Evolutionary conservation across 2,329 filamentous ascomycete species (phyloP), one percentile per base, ranked within the genome.

Genomic region (Fusarium oxysporum): DNA sequence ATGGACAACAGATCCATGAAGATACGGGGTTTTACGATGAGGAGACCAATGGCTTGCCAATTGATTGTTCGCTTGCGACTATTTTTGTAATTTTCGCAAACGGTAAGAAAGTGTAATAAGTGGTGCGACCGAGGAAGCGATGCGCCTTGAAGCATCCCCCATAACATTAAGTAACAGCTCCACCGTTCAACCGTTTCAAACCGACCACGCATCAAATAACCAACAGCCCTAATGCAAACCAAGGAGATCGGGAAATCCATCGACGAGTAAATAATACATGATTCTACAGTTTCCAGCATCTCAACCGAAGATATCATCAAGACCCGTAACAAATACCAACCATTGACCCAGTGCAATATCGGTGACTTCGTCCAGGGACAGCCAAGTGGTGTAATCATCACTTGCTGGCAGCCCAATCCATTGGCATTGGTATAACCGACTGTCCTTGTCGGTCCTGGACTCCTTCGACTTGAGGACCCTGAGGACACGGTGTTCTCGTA

Each of bases 171-270:
- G 30, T 35, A 47, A 45, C 6, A 54, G 35, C 63, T 68, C 62
- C 63, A 67, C 62, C 44, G 11, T 38, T 41, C 50, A 67, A 41
- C 62, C 62, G 65, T 47, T n/a, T 14, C n/a, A 47, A 67, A 19
- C 62, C 62, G 54, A 21, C n/a, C 17, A 8, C 11, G 16, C 30
- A 50, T 33, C 47, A n/a, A 23, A 33, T 13, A 19, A 17, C 45
- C 45, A 48, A 48, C 45, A 48, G 45, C 28, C 45, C 10, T 32
- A n/a, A 6, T 48, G 21, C 28, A 30, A 32, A 17, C 17, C 25
- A 30, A 21, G 21, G 23, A 21, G 44, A 30, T 30, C 25, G 44
- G 11, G 44, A 30, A 11, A 10, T 14, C 12, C 9, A 3, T n/a
- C 12, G 44, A 47, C 44, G 9, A 47, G 44, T 33, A 50, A 11